Conservation (phyloP, 257 asterid species). For the Gentiana straminea region DNA sequence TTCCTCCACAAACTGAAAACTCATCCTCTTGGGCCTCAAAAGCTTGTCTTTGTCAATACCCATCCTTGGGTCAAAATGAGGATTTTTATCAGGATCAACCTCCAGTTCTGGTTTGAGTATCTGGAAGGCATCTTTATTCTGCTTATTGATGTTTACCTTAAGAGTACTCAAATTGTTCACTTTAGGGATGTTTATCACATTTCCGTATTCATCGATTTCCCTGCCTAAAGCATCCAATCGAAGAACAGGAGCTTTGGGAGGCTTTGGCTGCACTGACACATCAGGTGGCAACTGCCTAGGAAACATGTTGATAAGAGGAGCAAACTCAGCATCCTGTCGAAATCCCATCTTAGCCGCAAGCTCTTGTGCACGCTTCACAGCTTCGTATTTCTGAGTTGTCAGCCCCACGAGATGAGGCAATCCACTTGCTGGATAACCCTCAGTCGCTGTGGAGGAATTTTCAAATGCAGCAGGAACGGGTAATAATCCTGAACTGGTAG, state of each 20-base stretch:
- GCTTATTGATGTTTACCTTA: constrained; percentile 96
- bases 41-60: constrained; percentile 79
- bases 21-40: constrained; percentile 78
- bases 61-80: constrained; percentile 80
- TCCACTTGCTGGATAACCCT: constrained; percentile 31
- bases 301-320: constrained; percentile 74
- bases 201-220: constrained; percentile 92
- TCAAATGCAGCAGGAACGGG: constrained; percentile 23
- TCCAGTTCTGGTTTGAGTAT: constrained; percentile 93
- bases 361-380: constrained; percentile 86
- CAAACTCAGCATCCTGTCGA: constrained; percentile 84
- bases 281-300: constrained; percentile 85
- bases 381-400: constrained; percentile 66
- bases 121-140: constrained; percentile 91
- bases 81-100: constrained; percentile 80
- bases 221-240: constrained; percentile 93
- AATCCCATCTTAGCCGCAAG: constrained; percentile 90
- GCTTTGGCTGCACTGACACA: constrained; percentile 70
- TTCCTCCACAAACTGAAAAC: constrained; percentile 92
- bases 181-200: constrained; percentile 68
- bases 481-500: constrained; percentile 28
- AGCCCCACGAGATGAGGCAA: constrained; percentile 67
- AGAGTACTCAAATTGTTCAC: constrained; percentile 76
- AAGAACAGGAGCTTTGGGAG: constrained; percentile 84
- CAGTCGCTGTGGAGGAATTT: constrained; percentile 14